A percentile compares a stretch with the other conserved stretches of the same genome.
Conservation (phyloP, 768 basidiomycete species). For the Pleurotus sapidus region DNA sequence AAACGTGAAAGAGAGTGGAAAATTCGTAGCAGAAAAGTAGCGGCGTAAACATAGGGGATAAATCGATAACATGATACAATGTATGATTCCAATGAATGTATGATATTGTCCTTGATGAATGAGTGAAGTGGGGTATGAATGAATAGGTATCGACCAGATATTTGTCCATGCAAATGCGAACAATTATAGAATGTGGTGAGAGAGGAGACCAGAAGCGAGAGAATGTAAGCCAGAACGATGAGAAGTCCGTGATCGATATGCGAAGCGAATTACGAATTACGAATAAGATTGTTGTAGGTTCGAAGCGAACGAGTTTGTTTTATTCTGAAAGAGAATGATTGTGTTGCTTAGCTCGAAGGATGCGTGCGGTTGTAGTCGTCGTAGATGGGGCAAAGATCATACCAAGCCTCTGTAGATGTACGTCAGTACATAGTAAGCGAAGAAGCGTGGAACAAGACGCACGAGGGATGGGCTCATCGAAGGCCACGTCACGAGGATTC, state of each 20-base stretch:
- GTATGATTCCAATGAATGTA: neutral
- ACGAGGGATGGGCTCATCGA: conserved; percentile 18
- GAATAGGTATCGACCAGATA: neutral
- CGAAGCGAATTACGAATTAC: neutral
- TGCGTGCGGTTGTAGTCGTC: conserved; percentile 9
- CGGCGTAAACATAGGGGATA: neutral
- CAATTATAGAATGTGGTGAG: neutral
- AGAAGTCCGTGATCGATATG: neutral
- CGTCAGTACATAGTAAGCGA: neutral
- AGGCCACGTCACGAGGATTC: conserved; percentile 19
- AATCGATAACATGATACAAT: neutral
- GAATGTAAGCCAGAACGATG: neutral
- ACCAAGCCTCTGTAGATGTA: conserved; percentile 16
- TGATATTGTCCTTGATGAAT: neutral
- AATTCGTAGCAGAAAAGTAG: neutral
- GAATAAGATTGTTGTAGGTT: neutral
- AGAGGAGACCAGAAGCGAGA: neutral
- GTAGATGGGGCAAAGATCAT: conserved; percentile 26
- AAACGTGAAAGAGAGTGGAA: neutral
- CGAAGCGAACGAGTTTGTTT: neutral
- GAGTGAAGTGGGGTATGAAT: neutral
- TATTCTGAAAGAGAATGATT: too few species aligned
- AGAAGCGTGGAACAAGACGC: conserved; percentile 2
- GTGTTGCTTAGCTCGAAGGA: neutral
- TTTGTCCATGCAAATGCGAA: neutral